Evolutionary conservation across 345 rosid species (phyloP).

Genomic region (Citrus reticulata): DNA sequence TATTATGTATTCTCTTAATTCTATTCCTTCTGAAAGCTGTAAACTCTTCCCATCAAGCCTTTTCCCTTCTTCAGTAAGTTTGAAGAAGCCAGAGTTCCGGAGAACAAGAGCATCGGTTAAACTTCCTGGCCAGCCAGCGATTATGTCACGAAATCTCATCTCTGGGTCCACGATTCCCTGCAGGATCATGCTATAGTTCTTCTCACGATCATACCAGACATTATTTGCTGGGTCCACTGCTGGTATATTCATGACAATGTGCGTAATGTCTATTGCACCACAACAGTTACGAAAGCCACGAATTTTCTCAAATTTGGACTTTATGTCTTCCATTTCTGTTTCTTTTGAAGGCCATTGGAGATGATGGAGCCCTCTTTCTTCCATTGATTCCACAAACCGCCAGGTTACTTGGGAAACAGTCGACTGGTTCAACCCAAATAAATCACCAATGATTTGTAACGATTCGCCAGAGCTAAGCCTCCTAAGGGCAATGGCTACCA

Average conservation of each 20-base stretch:
- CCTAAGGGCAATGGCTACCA: slow-evolving; percentile 70
- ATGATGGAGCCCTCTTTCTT: slow-evolving; percentile 59
- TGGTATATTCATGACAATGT: slow-evolving; percentile 60
- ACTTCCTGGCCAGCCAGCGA: slow-evolving; percentile 71
- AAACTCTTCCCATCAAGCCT: slow-evolving; percentile 45
- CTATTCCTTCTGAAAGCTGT: slow-evolving; percentile 35
- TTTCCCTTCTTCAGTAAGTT: slow-evolving; percentile 56
- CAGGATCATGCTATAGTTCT: slow-evolving; percentile 71
- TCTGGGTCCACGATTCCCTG: slow-evolving; percentile 69
- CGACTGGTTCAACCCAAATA: slow-evolving; percentile 65
- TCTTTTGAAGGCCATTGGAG: slow-evolving; percentile 61
- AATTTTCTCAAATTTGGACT: slow-evolving; percentile 59
- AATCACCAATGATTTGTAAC: slow-evolving; percentile 56
- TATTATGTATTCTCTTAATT: slow-evolving; percentile 52
- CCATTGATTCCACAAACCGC: slow-evolving; percentile 81
- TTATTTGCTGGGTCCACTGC: slow-evolving; percentile 52
- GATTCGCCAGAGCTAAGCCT: slow-evolving; percentile 81
- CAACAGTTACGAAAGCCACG: slow-evolving; percentile 68
- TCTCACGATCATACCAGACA: slow-evolving; percentile 60
- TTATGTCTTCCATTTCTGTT: slow-evolving; percentile 41
- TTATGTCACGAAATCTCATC: slow-evolving; percentile 67
- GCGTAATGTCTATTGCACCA: slow-evolving; percentile 66
- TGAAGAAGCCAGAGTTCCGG: slow-evolving; percentile 53
- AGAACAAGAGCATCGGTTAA: slow-evolving; percentile 56
- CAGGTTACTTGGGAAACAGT: slow-evolving; percentile 75